phyloP scores from a whole-genome alignment of 2,329 filamentous ascomycete species.

The Magnaporthiopsis incrustans region DNA sequence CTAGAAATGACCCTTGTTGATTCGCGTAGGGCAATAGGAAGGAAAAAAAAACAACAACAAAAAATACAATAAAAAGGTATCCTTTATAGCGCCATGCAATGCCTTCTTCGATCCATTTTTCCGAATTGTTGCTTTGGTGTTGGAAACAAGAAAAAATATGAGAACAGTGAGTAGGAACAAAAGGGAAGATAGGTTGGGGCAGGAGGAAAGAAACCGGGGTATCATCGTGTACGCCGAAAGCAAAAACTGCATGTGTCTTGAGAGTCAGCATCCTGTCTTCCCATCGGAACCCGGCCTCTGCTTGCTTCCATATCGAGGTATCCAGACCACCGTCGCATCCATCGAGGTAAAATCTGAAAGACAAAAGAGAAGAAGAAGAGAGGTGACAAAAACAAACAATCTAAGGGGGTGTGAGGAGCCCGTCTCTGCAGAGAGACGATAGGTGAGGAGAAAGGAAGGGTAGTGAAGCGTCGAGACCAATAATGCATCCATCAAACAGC shows the following conservation, averaged over 20 bases:
- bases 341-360: background rate
- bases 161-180: background rate
- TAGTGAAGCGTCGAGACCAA: background rate
- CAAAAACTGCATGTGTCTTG: conserved; percentile 4
- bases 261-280: background rate
- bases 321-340: background rate
- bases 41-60: background rate
- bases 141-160: background rate
- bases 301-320: background rate
- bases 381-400: background rate
- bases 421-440: background rate
- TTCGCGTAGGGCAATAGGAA: background rate
- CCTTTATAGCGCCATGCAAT: background rate
- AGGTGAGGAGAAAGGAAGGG: background rate
- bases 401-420: background rate
- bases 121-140: background rate
- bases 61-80: background rate
- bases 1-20: background rate
- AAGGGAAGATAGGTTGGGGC: background rate
- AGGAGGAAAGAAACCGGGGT: background rate
- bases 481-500: too few relatives aligned
- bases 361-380: too few relatives aligned
- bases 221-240: conserved; percentile 7
- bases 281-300: background rate
- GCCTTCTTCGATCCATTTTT: background rate